Evolutionary conservation across 345 rosid species (phyloP), one percentile per base, ranked within the genome.

Genomic region (Sapria himalayana): DNA sequence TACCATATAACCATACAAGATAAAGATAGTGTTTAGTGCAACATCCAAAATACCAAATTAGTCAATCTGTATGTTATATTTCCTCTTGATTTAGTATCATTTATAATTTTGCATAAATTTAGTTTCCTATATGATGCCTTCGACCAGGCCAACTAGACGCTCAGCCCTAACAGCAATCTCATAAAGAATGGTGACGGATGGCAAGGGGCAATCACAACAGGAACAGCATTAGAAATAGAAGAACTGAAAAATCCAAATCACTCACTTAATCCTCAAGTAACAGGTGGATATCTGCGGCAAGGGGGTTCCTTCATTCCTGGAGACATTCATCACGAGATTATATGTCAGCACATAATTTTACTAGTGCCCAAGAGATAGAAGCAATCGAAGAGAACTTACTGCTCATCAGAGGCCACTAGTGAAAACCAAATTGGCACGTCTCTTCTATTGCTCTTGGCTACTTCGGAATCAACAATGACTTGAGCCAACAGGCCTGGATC

Each of bases 401-500:
- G 81, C 39, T 79, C 77, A 51, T 67, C 74, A 23, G 92, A 73
- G 22, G 99, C 93, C 39, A 89, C 69, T 54, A 89, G 66, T n/a
- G 92, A 67, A 64, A 89, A 84, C 95, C 99, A 89, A 59, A 84
- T 73, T 39, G 92, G 93, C 43, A 73, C 59, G 49, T 54, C 54
- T 66, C 74, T 82, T 62, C 64, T 61, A 45, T 69, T 69, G 48
- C 31, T 59, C 58, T 56, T 68, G 11, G 57, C 54, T 34, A 54
- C 56, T 7, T 67, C 62, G 46, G 76, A 74, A 59, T 73, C 66
- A 18, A 69, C 23, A 46, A 77, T 33, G 22, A 48, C 51, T 52
- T 72, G 76, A 15, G 67, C 72, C 13, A 86, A 69, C 59, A 64
- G 58, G 38, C 58, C 54, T 13, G 67, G 58, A 50, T 63, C 81